phyloP scores from a whole-genome alignment of 2,329 filamentous ascomycete species.

The Pestalotiopsis sp. region DNA sequence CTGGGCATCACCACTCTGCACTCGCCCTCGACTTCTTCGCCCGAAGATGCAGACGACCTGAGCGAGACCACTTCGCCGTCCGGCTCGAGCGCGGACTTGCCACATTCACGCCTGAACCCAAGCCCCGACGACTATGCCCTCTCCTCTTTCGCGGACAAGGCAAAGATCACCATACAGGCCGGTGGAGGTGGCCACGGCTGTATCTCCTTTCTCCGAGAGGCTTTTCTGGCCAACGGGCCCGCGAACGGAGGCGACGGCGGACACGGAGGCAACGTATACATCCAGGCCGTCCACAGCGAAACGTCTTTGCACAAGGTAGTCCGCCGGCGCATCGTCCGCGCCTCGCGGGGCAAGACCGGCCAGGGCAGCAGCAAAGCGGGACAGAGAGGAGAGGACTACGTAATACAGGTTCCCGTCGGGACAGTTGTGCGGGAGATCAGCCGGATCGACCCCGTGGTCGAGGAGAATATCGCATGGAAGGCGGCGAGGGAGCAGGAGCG shows the following conservation, averaged over 20 bases:
- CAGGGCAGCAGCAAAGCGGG: conserved; percentile 76
- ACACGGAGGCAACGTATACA: conserved; percentile 88
- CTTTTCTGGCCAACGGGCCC: conserved; percentile 85
- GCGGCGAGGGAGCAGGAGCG: conserved; percentile 44
- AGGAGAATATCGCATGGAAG: conserved; percentile 49
- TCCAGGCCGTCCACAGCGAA: conserved; percentile 88
- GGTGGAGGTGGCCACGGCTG: conserved; percentile 89
- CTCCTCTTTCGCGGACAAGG: conserved; percentile 85
- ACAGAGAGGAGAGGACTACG: conserved; percentile 79
- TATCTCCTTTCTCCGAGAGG: conserved; percentile 90
- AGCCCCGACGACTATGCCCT: conserved; percentile 81
- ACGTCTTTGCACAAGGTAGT: conserved; percentile 93
- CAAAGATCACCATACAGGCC: conserved; percentile 74
- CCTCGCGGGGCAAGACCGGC: conserved; percentile 75
- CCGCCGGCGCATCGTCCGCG: conserved; percentile 73
- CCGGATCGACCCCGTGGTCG: conserved; percentile 74
- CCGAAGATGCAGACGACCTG: conserved; percentile 18
- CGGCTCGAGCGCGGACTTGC: conserved; percentile 38
- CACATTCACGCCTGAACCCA: conserved; percentile 72
- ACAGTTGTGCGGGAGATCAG: conserved; percentile 86
- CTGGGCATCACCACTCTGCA: conserved; percentile 27
- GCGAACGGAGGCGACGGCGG: conserved; percentile 95
- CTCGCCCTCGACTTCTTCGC: conserved; percentile 18
- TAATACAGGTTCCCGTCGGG: conserved; percentile 90
- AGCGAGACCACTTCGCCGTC: conserved; percentile 28